Evolutionary conservation across 2,329 filamentous ascomycete genomes (phyloP).

Genomic region (Fusarium sp.): DNA sequence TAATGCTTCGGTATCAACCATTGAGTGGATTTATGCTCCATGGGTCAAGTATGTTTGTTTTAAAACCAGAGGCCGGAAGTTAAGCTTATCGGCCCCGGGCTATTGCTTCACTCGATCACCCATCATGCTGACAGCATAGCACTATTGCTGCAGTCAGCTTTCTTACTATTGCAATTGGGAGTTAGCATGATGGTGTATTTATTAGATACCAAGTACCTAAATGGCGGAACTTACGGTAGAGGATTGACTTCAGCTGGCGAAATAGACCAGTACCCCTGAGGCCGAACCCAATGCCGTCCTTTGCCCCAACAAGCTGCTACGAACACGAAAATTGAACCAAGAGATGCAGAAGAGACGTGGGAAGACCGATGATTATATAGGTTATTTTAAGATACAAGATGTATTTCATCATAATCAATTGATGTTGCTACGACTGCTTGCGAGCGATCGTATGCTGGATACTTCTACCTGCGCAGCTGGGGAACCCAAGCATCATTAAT

Average conservation of each 20-base stretch:
- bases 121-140: neutral
- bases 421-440: neutral
- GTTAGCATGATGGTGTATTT: neutral
- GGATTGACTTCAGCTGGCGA: neutral
- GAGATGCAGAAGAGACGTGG: neutral
- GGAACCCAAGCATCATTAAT: too few species aligned
- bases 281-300: neutral
- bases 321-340: neutral
- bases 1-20: too few species aligned
- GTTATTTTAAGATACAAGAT: neutral
- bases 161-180: neutral
- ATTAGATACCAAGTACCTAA: neutral
- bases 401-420: slow-evolving; percentile 1
- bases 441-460: neutral
- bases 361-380: neutral
- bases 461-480: neutral
- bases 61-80: too few species aligned
- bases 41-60: too few species aligned
- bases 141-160: neutral
- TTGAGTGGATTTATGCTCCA: too few species aligned
- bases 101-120: too few species aligned
- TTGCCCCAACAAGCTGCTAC: neutral
- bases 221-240: neutral
- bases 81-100: too few species aligned
- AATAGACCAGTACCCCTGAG: neutral